A percentile compares a stretch with the other conserved stretches of the same genome.
phyloP scores from a whole-genome alignment of 345 rosid genomes.

The Brassica napus region Da-Ae NC_063434.1:2352501-2353000 shows the following conservation, averaged over 20 bases:
- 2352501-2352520: not conserved
- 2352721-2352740: conserved; percentile 35
- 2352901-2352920: conserved; percentile 41
- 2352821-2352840: not conserved
- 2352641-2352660: too few species aligned
- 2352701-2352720: conserved; percentile 30
- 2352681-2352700: conserved; percentile 42
- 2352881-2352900: not conserved
- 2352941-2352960: conserved; percentile 15
- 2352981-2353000: conserved; percentile 44
- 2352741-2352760: conserved; percentile 8
- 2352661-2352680: conserved; percentile 13
- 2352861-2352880: conserved; percentile 3
- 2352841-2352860: conserved; percentile 7
- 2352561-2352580: not conserved
- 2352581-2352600: not conserved
- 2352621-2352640: too few species aligned
- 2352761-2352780: conserved; percentile 27
- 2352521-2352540: not conserved
- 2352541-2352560: not conserved
- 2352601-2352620: not conserved
- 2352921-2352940: not conserved
- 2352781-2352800: conserved; percentile 26
- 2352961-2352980: not conserved
- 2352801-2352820: not conserved